Conservation (phyloP, 352 stramenopile genomes). For the Pythium aquatile region DNA sequence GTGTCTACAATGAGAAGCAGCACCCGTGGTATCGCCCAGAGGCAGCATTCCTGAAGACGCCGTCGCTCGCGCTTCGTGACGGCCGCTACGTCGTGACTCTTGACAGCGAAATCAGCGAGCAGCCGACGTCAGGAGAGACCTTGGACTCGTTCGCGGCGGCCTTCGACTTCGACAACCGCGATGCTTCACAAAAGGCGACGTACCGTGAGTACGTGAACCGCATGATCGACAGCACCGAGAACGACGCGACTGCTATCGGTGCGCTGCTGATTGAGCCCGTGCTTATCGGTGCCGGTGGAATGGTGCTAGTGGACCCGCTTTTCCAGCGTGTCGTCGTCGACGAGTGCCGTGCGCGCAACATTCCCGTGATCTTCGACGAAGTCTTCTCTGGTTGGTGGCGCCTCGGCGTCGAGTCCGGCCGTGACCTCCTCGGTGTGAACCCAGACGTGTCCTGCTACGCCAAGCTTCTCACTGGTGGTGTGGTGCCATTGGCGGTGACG, state of each 20-base stretch:
- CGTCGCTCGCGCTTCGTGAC: constrained; percentile 63
- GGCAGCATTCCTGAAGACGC: constrained; percentile 77
- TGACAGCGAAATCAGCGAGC: constrained; percentile 44
- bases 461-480: constrained; percentile 89
- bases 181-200: constrained; percentile 35
- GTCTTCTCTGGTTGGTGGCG: constrained; percentile 91
- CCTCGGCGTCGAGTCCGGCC: constrained; percentile 80
- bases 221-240: constrained; percentile 45
- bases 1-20: constrained; percentile 90
- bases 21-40: constrained; percentile 90
- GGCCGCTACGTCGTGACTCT: constrained; percentile 59
- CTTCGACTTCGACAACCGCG: constrained; percentile 46
- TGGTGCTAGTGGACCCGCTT: constrained; percentile 91
- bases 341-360: constrained; percentile 64
- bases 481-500: constrained; percentile 85
- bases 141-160: constrained; percentile 48
- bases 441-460: constrained; percentile 91
- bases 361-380: constrained; percentile 93
- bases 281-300: constrained; percentile 85
- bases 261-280: constrained; percentile 89
- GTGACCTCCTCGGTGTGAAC: constrained; percentile 82
- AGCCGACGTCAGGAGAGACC: constrained; percentile 29
- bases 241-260: constrained; percentile 44
- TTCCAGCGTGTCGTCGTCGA: constrained; percentile 90
- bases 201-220: constrained; percentile 69